Base-by-base conservation (phyloP, 768 basidiomycete genomes). In the Sporobolomyces roseus region DNA sequence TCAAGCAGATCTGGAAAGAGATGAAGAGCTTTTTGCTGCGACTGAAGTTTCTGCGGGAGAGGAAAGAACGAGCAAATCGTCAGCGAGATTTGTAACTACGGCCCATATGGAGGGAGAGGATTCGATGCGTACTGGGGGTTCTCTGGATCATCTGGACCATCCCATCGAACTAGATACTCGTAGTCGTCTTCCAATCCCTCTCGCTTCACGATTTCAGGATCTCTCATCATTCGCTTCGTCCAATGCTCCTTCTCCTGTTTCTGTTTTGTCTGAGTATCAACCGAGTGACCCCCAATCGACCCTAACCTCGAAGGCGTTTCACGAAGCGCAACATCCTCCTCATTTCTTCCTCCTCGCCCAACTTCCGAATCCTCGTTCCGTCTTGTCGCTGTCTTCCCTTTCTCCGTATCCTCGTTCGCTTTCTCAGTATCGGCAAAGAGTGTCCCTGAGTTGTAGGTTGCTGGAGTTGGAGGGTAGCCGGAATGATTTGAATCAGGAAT, bases 81-180 rank as follows among this genome's bases (percentile, higher is more conserved):
- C 33, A 27, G n/a, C 36, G 49, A 62, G 17, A 21, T 33, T 23
- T 46, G 45, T 21, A 23, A 46, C 12, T 13, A 13, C 10, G 23
- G 45, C 45, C 7, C 6, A 46, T 46, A 13, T 13, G 12, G 63
- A 6, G 5, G 9, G 25, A 41, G 36, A 38, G 25, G 5, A 12
- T 9, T 13, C 4, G 14, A 23, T 16, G n/a, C 58, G 21, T 21
- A 62, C 66, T 49, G 45, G 7, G 56, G 65, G 25, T 66, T 60
- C 3, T 59, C 67, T 7, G 62, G 62, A 29, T 64, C 68, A 29
- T 69, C 50, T 14, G 43, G 48, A 27, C 52, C 68, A 4, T 69
- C 51, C 53, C 58, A 65, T 2, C 21, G 27, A n/a, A 70, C 68
- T 17, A 65, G 58, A 29, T 36, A 69, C 1, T n/a, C 43, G 43